Evolutionary conservation across 176 grass and related monocot species (phyloP), one percentile per base, ranked within the genome.

Genomic region (Pharus latifolius): DNA sequence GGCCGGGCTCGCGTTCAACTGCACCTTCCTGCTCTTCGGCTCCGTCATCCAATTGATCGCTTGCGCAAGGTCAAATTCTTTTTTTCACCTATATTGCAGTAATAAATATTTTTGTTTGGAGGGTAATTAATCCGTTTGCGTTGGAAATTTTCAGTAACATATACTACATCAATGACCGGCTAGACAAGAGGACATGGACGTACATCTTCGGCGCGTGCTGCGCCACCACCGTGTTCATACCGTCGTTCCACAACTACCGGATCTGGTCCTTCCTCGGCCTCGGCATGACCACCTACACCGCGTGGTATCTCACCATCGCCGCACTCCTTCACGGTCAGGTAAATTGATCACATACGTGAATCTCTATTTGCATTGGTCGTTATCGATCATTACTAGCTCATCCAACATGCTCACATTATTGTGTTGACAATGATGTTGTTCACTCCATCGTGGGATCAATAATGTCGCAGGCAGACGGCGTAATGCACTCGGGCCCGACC

Each of bases 141-240:
- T 23, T 51, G 56, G 26, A 17, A 2, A 42, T 9, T 14, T 16
- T 18, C 76, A 85, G 83, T 3, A 86, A 86, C 70, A 86, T 86
- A 41, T 86, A 86, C 70, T 86, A 86, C 71, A 86, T 86, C 71
- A 86, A 86, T 65, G 83, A 86, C 71, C 76, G 72, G 71, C 64
- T 86, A 77, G 83, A 86, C 77, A 86, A 86, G 83, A 60, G 83
- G 72, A 86, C 83, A 12, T 86, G 83, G 83, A 86, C 83, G 1
- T 86, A 86, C 83, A 86, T 81, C 41, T 86, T 86, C 65, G 83
- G 77, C 13, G 83, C 83, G 0, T 86, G 83, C 71, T 86, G 83
- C 72, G 56, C 83, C 71, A 86, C 83, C 71, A 58, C 83, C 13
- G 83, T 85, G 15, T 85, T 85, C 83, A 80, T 85, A 76, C 83